A percentile compares a stretch with the other conserved stretches of the same genome.
Evolutionary conservation across 2,329 filamentous ascomycete genomes (phyloP).

Genomic region (Trichoderma gracile): DNA sequence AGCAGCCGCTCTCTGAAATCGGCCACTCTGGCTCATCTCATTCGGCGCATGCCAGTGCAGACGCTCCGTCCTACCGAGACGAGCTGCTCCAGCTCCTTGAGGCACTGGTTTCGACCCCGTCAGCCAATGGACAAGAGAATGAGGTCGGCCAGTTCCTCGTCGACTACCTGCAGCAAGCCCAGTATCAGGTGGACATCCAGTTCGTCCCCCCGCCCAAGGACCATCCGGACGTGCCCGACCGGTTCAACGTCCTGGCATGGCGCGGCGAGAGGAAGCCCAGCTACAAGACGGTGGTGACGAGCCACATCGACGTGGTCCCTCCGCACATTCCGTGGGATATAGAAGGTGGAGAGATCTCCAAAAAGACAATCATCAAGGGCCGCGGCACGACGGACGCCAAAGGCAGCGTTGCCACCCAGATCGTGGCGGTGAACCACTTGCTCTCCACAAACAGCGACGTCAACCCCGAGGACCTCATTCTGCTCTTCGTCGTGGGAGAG

Average conservation of each 20-base stretch:
- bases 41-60: background rate
- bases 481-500: constrained; percentile 77
- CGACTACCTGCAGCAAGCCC: constrained; percentile 58
- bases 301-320: constrained; percentile 80
- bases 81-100: constrained; percentile 71
- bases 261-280: constrained; percentile 48
- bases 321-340: constrained; percentile 70
- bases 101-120: constrained; percentile 71
- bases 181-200: constrained; percentile 49
- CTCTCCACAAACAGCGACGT: constrained; percentile 44
- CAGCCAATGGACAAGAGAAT: constrained; percentile 68
- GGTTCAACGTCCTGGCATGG: constrained; percentile 77
- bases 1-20: constrained; percentile 14
- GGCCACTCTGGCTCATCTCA: constrained; percentile 1
- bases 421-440: constrained; percentile 64
- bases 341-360: constrained; percentile 46
- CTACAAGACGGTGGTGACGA: constrained; percentile 67
- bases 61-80: constrained; percentile 43
- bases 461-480: constrained; percentile 53
- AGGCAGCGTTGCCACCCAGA: constrained; percentile 69
- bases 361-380: constrained; percentile 62
- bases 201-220: constrained; percentile 39
- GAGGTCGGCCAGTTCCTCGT: constrained; percentile 68
- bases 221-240: constrained; percentile 33
- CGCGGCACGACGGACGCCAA: constrained; percentile 75